A percentile compares a stretch with the other conserved stretches of the same genome.
Conservation (phyloP, 1,284 basidiomycete genomes). For the Microbotryum saponariae region DNA sequence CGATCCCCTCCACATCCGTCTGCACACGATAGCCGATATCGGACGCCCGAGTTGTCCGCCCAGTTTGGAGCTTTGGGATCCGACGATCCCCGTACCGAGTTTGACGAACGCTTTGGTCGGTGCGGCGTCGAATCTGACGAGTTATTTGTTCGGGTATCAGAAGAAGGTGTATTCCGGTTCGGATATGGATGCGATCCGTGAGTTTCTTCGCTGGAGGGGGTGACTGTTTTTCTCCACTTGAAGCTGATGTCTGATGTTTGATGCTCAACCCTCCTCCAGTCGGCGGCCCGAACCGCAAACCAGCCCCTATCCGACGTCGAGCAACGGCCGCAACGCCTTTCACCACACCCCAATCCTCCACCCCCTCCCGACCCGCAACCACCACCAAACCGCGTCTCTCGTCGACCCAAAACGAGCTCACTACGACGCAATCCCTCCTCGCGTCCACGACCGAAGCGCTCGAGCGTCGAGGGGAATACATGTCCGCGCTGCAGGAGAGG, state of each 20-base stretch:
- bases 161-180: constrained; percentile 22
- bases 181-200: constrained; percentile 26
- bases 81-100: constrained; percentile 17
- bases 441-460: constrained; percentile 24
- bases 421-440: constrained; percentile 11
- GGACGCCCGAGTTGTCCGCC: constrained; percentile 24
- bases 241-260: neutral
- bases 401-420: neutral
- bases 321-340: constrained; percentile 3
- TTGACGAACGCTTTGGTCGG: constrained; percentile 8
- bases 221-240: neutral
- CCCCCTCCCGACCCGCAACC: neutral
- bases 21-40: constrained; percentile 25
- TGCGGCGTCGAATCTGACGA: constrained; percentile 13
- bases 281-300: constrained; percentile 19
- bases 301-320: constrained; percentile 15
- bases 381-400: neutral
- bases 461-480: constrained; percentile 22
- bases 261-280: constrained; percentile 5
- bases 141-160: constrained; percentile 19
- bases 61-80: constrained; percentile 4
- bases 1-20: constrained; percentile 25
- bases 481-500: constrained; percentile 17
- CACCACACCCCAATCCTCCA: constrained; percentile 3
- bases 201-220: neutral